These are phyloP conservation scores for Achaetomium macrosporum DNA, from an alignment of 2,329 filamentous ascomycete genomes.

Conservation along the genomic window DNA sequence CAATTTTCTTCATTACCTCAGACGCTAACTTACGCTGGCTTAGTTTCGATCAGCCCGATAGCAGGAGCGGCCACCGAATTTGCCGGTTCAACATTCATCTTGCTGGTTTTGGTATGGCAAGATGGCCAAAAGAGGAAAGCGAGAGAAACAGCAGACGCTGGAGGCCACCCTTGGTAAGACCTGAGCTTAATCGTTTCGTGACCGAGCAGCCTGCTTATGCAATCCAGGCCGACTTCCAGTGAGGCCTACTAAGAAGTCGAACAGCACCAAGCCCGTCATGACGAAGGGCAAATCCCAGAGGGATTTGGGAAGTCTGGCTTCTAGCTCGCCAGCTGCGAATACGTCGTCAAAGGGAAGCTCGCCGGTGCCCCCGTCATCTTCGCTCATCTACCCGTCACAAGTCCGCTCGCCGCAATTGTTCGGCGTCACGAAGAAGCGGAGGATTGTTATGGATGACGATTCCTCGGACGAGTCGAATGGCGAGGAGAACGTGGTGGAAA, in stretches of 20 bases:
- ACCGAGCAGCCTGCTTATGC: neutral
- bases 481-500: neutral
- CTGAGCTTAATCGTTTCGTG: neutral
- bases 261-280: neutral
- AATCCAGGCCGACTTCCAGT: slow-evolving; percentile 11
- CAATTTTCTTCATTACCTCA: neutral
- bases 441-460: neutral
- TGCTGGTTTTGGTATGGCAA: neutral
- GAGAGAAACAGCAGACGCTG: slow-evolving; percentile 22
- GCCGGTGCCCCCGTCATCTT: slow-evolving; percentile 1
- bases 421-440: slow-evolving; percentile 1
- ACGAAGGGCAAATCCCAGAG: neutral
- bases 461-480: neutral
- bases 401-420: neutral
- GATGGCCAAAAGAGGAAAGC: slow-evolving; percentile 14
- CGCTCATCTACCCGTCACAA: slow-evolving; percentile 8
- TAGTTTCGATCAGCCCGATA: neutral
- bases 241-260: slow-evolving; percentile 6
- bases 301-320: neutral
- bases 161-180: slow-evolving; percentile 24
- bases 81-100: neutral
- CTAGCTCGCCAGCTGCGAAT: too few relatives aligned
- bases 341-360: too few relatives aligned
- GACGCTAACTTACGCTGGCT: neutral
- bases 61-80: neutral